phyloP scores from a whole-genome alignment of 1,284 basidiomycete genomes.

The Cutaneotrichosporon sp. region DNA sequence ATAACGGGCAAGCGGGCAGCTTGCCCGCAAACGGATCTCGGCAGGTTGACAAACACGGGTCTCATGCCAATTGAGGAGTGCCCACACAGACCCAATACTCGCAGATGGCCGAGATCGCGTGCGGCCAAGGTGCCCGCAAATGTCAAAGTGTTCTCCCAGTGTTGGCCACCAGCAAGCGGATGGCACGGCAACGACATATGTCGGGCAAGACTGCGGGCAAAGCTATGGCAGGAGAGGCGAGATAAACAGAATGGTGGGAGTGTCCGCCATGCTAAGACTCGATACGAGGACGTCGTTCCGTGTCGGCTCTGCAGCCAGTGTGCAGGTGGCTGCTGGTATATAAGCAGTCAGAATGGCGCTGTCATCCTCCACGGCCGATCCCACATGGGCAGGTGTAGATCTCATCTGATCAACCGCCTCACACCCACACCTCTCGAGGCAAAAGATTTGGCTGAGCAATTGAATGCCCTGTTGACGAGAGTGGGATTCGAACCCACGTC shows the following conservation, averaged over 20 bases:
- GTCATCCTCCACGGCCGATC: no score
- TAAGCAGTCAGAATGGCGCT: no score
- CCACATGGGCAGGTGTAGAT: no score
- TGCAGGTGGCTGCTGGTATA: no score
- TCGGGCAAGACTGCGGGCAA: not conserved
- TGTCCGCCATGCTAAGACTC: no score
- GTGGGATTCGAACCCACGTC: slow-evolving; percentile 52
- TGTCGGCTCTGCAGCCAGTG: no score
- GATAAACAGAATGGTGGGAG: not conserved
- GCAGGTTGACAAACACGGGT: not conserved
- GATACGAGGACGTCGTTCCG: no score
- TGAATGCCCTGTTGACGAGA: slow-evolving; percentile 24
- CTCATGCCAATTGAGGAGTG: no score
- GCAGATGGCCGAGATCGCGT: not conserved
- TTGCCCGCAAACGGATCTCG: not conserved
- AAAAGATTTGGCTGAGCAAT: slow-evolving; percentile 9
- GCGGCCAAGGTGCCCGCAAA: not conserved
- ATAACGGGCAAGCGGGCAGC: slow-evolving; percentile 5
- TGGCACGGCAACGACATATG: not conserved
- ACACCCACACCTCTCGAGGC: no score
- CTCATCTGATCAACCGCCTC: no score
- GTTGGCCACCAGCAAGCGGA: not conserved
- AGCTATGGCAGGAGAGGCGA: no score
- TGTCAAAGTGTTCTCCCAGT: not conserved
- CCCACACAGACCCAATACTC: not conserved